Evolutionary conservation across 495 filamentous ascomycete species (phyloP).

Genomic region (Penicillium turbatum): DNA sequence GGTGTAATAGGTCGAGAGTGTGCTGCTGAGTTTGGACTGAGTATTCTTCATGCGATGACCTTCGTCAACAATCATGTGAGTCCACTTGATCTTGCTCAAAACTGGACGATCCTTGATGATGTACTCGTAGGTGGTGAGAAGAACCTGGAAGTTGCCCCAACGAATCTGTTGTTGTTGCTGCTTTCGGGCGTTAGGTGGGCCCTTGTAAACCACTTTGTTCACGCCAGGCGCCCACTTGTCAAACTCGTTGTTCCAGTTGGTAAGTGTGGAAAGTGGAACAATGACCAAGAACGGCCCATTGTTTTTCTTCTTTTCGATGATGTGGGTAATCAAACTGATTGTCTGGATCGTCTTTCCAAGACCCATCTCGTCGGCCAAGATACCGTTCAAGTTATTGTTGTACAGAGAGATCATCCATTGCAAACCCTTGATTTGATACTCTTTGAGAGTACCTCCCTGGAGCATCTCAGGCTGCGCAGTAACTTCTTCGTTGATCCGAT

Average conservation of each 20-base stretch:
- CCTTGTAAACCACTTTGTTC: slow-evolving; percentile 89
- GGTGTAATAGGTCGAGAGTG: slow-evolving; percentile 88
- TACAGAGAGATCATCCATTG: slow-evolving; percentile 99
- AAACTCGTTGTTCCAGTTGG: slow-evolving; percentile 98
- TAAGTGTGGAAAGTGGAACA: slow-evolving; percentile 91
- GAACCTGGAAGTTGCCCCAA: slow-evolving; percentile 90
- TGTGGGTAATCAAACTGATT: slow-evolving; percentile 93
- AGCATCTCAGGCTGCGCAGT: slow-evolving; percentile 76
- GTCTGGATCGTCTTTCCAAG: slow-evolving; percentile 99
- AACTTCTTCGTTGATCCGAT: slow-evolving; percentile 90
- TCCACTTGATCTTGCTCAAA: slow-evolving; percentile 95
- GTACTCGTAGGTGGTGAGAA: slow-evolving; percentile 97
- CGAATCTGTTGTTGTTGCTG: slow-evolving; percentile 89
- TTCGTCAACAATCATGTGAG: slow-evolving; percentile 99
- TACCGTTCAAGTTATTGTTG: slow-evolving; percentile 99
- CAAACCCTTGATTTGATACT: slow-evolving; percentile 95
- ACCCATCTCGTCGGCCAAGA: slow-evolving; percentile 98
- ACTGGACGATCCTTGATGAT: slow-evolving; percentile 98
- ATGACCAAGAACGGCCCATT: slow-evolving; percentile 94
- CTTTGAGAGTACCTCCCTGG: slow-evolving; percentile 87
- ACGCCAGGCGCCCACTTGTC: slow-evolving; percentile 97
- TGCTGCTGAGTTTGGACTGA: slow-evolving; percentile 93
- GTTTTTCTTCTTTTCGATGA: slow-evolving; percentile 93
- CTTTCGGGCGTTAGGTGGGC: slow-evolving; percentile 83
- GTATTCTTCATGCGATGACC: slow-evolving; percentile 99